Evolutionary conservation across 1,284 basidiomycete genomes (phyloP).

Genomic region (Leccinum insigne): DNA sequence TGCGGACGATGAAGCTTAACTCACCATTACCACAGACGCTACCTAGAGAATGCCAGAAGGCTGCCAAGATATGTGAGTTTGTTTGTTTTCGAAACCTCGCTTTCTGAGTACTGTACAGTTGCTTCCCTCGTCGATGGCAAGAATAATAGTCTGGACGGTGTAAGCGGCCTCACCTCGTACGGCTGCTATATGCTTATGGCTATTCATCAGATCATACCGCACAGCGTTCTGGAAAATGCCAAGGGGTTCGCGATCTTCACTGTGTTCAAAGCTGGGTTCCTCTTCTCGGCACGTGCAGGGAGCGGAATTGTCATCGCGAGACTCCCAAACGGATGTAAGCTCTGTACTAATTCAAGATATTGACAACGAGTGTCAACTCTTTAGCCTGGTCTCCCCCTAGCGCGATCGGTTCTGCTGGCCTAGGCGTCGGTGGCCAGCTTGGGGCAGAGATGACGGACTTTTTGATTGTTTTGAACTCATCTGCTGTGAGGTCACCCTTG

Average conservation of each 20-base stretch:
- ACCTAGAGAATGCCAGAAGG: conserved; percentile 74
- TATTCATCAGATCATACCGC: conserved; percentile 56
- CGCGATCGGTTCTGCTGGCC: conserved; percentile 93
- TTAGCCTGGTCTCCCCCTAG: conserved; percentile 92
- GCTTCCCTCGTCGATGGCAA: conserved; percentile 70
- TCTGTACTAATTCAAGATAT: not conserved
- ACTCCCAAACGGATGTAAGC: conserved; percentile 81
- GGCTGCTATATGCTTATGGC: not conserved
- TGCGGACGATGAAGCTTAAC: conserved; percentile 56
- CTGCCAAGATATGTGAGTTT: conserved; percentile 68
- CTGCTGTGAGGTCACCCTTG: conserved; percentile 51
- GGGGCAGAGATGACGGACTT: conserved; percentile 96
- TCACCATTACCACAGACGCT: conserved; percentile 70
- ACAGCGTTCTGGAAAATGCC: conserved; percentile 68
- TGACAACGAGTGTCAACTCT: conserved; percentile 2
- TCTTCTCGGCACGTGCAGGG: conserved; percentile 82
- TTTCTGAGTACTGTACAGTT: conserved; percentile 43
- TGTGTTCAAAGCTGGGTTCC: conserved; percentile 76
- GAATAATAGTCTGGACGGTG: conserved; percentile 75
- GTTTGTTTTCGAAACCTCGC: conserved; percentile 3
- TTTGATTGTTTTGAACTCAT: conserved; percentile 87
- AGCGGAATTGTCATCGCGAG: conserved; percentile 92
- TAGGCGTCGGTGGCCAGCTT: conserved; percentile 85
- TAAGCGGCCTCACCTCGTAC: conserved; percentile 4
- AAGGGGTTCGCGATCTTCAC: conserved; percentile 87